phyloP scores from a whole-genome alignment of 352 stramenopile genomes.

The Globisporangium rhizosaccharum region DNA sequence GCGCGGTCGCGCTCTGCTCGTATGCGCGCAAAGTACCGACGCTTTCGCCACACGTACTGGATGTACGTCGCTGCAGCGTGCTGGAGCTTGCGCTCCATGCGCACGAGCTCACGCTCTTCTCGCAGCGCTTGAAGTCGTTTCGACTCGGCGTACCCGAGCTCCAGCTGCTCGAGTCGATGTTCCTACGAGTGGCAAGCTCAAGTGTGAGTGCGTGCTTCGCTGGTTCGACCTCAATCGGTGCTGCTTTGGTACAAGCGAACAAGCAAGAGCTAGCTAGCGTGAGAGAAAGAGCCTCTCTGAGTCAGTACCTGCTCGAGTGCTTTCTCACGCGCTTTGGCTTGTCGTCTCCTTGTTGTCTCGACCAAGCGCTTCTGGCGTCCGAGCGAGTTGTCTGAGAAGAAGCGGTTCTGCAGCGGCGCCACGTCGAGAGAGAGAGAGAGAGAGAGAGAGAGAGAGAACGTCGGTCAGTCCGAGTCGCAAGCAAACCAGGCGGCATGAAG shows the following conservation, averaged over 20 bases:
- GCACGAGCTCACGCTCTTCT: slow-evolving; percentile 45
- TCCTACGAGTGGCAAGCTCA: slow-evolving; percentile 18
- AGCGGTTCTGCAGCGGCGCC: slow-evolving; percentile 39
- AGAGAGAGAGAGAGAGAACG: background rate
- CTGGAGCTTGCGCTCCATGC: slow-evolving; percentile 54
- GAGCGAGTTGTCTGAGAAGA: slow-evolving; percentile 72
- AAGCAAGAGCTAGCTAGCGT: background rate
- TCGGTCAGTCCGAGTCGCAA: background rate
- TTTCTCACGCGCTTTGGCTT: slow-evolving; percentile 44
- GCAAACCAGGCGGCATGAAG: background rate
- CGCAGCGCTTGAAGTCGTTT: slow-evolving; percentile 25
- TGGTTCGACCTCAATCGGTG: background rate
- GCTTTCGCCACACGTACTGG: slow-evolving; percentile 52
- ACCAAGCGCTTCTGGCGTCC: slow-evolving; percentile 43
- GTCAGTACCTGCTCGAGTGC: slow-evolving; percentile 40
- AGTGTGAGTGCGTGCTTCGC: no score
- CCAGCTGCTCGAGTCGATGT: slow-evolving; percentile 33
- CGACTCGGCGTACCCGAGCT: slow-evolving; percentile 44
- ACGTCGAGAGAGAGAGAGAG: background rate
- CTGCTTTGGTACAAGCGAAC: background rate
- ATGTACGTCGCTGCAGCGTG: slow-evolving; percentile 66
- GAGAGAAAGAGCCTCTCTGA: background rate
- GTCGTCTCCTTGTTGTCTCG: slow-evolving; percentile 49
- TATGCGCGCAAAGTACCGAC: slow-evolving; percentile 5
- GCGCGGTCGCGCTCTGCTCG: slow-evolving; percentile 18